Evolutionary conservation across 305 asterid species (phyloP), one percentile per base, ranked within the genome.

Genomic region (Rubia occidens): DNA sequence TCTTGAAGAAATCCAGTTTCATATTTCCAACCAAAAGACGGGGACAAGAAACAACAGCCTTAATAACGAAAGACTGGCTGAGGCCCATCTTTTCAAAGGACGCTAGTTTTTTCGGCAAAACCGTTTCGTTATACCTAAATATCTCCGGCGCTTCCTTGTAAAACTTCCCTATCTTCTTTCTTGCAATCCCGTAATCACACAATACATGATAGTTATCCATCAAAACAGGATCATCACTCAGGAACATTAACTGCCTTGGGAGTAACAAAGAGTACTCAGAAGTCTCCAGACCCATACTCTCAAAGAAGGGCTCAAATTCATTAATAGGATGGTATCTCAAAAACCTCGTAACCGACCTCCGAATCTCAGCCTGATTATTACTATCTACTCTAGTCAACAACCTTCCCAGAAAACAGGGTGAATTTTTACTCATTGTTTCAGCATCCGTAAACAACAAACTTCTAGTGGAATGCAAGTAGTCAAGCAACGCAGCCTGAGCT

Each of bases 261-360:
- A 89, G 95, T 64, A 82, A 81, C 17, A 63, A 51, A 35, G 67
- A 59, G 61, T 71, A 86, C 70, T 89, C 95, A 39, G 69, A 66
- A 37, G 82, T 89, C 67, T 80, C 78, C 77, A 91, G 71, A 8
- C 98, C 98, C 72, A 89, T 81, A 77, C 96, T 91, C 85, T 91
- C 97, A 37, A 89, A 87, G 69, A 89, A 86, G 0, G 90, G 96
- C 77, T 89, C 95, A 51, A 86, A 89, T 70, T 89, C 96, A 78
- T 89, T 88, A 73, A 89, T 78, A 6, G 98, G 96, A 81, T 89
- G 86, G 82, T 85, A 92, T 77, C 95, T 82, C 74, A 89, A 81
- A 72, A 85, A 86, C 66, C 92, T 79, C 0, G 92, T 62, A 37
- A 89, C 15, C 1, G 93, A 75, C 51, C 74, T 76, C 60, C 79